phyloP scores from a whole-genome alignment of 352 stramenopile genomes.

The Phytophthora tubulina region DNA sequence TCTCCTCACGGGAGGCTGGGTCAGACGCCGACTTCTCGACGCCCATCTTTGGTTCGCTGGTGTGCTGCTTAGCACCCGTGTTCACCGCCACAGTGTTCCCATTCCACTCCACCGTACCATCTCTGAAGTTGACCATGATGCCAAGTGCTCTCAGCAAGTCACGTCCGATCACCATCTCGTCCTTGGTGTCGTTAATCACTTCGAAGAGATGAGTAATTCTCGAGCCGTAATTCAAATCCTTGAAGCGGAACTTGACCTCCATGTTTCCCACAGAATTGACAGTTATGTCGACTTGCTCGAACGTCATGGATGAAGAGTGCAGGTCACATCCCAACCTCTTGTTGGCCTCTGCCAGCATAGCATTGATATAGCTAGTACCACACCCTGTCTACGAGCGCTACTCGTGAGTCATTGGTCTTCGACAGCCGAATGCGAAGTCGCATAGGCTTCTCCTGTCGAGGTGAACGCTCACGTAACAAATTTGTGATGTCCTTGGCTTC shows the following conservation, averaged over 20 bases:
- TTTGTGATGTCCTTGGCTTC: slow-evolving; percentile 10
- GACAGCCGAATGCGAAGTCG: slow-evolving; percentile 1
- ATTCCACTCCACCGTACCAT: background rate
- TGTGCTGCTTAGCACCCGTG: too few species aligned
- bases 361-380: slow-evolving; percentile 15
- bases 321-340: background rate
- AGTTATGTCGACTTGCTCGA: slow-evolving; percentile 3
- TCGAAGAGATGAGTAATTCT: background rate
- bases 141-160: slow-evolving; percentile 9
- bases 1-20: background rate
- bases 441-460: background rate
- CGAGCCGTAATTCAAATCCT: slow-evolving; percentile 3
- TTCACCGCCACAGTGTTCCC: background rate
- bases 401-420: background rate
- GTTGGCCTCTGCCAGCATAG: background rate
- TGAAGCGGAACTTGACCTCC: slow-evolving; percentile 10
- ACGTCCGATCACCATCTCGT: slow-evolving; percentile 14
- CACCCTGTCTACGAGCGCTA: slow-evolving; percentile 12
- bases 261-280: background rate
- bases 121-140: slow-evolving; percentile 2
- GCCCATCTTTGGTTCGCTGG: background rate
- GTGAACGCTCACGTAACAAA: background rate
- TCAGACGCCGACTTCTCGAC: too few species aligned
- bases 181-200: slow-evolving; percentile 1
- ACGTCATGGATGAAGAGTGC: background rate